Percentiles rank a stretch among this genome's conserved stretches.
Conservation (phyloP, 176 grass and related monocot species). For the sorghum (Sorghum bicolor) region DNA sequence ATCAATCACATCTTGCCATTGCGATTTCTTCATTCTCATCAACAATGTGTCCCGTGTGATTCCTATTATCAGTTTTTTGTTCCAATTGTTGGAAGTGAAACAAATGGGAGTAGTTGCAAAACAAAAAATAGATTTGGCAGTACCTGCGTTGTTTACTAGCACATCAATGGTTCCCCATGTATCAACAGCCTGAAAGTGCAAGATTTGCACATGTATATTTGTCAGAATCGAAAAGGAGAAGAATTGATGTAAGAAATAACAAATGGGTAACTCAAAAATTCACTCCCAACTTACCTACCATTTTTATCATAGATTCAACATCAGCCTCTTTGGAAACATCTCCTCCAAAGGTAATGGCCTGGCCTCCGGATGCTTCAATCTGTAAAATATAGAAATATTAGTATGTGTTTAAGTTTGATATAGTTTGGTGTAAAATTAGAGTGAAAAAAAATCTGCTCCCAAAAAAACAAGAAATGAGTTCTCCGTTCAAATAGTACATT, state of each 20-base stretch:
- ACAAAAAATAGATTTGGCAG: background rate
- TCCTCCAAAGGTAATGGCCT: slow-evolving; percentile 87
- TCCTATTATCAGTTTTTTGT: slow-evolving; percentile 43
- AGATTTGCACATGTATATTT: slow-evolving; percentile 9
- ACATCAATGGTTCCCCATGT: slow-evolving; percentile 91
- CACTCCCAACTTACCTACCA: slow-evolving; percentile 47
- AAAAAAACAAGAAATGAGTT: background rate
- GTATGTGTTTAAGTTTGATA: background rate
- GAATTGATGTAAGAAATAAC: background rate
- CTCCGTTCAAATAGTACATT: background rate
- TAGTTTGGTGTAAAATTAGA: background rate
- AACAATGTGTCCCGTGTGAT: slow-evolving; percentile 92
- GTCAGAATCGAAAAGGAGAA: background rate
- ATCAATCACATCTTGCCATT: slow-evolving; percentile 99
- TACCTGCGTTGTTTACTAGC: slow-evolving; percentile 97
- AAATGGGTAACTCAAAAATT: slow-evolving; percentile 12
- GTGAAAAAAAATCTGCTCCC: background rate
- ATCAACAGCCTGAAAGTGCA: slow-evolving; percentile 61
- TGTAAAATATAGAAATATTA: slow-evolving; percentile 21
- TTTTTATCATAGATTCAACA: slow-evolving; percentile 96
- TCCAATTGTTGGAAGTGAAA: slow-evolving; percentile 3
- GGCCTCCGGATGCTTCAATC: slow-evolving; percentile 85
- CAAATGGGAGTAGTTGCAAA: background rate
- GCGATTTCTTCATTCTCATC: slow-evolving; percentile 99
- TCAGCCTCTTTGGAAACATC: slow-evolving; percentile 98